Conservation (phyloP, 1,284 basidiomycete genomes). For the Lentinus polychrous region DNA sequence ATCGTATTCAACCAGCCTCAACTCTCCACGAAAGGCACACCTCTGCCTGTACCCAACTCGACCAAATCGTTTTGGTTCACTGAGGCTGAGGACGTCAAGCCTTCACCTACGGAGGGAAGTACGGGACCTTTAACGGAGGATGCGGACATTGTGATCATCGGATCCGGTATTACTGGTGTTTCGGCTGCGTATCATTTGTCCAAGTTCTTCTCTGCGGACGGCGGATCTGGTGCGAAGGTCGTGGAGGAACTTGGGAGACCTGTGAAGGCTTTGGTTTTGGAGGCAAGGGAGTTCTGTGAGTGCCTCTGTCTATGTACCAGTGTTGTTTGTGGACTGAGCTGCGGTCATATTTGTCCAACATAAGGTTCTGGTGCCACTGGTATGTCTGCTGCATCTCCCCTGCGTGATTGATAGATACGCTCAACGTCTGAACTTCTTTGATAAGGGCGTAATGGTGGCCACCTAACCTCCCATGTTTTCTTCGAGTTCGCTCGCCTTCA, state of each 20-base stretch:
- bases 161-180: conserved; percentile 72
- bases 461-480: conserved; percentile 54
- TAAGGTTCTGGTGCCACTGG: conserved; percentile 81
- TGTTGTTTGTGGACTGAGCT: neutral
- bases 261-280: conserved; percentile 52
- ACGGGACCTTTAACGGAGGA: conserved; percentile 44
- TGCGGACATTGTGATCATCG: conserved; percentile 71
- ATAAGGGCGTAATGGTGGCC: conserved; percentile 74
- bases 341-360: neutral
- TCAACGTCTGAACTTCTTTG: neutral
- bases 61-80: conserved; percentile 68
- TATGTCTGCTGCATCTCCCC: conserved; percentile 17
- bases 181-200: conserved; percentile 65
- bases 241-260: conserved; percentile 14
- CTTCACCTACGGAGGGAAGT: conserved; percentile 58
- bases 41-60: conserved; percentile 49
- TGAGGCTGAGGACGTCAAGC: conserved; percentile 50
- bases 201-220: conserved; percentile 24
- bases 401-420: neutral
- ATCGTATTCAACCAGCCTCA: conserved; percentile 10
- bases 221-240: conserved; percentile 14
- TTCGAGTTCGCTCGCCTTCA: conserved; percentile 35
- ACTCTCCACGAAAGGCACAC: conserved; percentile 9
- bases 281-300: conserved; percentile 76
- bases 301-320: neutral